phyloP scores from a whole-genome alignment of 306 rosid species.

The Fagus crenata region DNA sequence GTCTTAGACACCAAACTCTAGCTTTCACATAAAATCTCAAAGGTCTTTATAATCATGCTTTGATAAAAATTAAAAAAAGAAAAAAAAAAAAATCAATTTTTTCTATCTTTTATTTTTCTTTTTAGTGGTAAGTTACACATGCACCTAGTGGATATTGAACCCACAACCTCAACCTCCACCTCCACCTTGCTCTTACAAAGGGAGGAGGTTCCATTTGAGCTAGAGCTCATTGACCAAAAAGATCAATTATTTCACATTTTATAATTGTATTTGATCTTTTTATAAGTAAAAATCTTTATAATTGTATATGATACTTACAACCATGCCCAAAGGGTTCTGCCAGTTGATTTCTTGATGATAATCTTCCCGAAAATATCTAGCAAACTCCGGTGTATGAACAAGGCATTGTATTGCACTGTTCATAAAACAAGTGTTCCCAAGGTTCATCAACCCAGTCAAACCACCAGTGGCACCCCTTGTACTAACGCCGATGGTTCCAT shows the following conservation, averaged over 20 bases:
- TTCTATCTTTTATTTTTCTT: neutral
- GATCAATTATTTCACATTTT: neutral
- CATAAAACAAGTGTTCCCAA: conserved; percentile 99
- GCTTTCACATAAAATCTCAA: conserved; percentile 3
- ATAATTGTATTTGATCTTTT: neutral
- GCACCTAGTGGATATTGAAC: too few relatives aligned
- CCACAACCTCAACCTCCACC: too few relatives aligned
- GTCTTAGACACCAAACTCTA: neutral
- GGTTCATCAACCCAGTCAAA: conserved; percentile 89
- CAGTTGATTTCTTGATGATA: conserved; percentile 93
- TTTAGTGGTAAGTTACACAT: too few relatives aligned
- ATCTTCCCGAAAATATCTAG: conserved; percentile 89
- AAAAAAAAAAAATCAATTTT: neutral
- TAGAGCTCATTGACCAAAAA: neutral
- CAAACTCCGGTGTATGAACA: conserved; percentile 95
- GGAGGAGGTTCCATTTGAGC: too few relatives aligned
- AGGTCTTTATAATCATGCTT: neutral
- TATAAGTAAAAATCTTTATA: too few relatives aligned
- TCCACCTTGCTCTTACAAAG: too few relatives aligned
- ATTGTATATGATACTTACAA: conserved; percentile 66
- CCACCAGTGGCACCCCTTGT: conserved; percentile 91
- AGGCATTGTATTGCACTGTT: conserved; percentile 98
- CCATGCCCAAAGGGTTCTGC: conserved; percentile 97
- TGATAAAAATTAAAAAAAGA: neutral
- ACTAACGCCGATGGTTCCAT: conserved; percentile 68